Conservation (phyloP, 805 yeast genomes). For the Jamesozyma jinghongensis region DNA sequence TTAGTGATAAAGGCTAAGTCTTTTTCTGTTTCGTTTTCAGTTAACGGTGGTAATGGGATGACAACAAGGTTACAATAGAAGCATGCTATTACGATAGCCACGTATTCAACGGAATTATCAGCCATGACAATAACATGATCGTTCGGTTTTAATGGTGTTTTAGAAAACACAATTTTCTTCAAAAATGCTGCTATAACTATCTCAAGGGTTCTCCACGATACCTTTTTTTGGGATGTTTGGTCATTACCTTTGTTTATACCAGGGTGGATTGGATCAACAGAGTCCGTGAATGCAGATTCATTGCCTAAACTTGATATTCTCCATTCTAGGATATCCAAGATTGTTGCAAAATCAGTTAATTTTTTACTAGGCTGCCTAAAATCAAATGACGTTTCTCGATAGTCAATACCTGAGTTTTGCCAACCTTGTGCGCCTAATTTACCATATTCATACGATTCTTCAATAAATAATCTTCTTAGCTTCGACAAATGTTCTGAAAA, state of each 20-base stretch:
- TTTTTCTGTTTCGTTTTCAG: conserved; percentile 55
- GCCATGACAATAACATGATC: conserved; percentile 73
- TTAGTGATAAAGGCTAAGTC: conserved; percentile 61
- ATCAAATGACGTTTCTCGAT: conserved; percentile 66
- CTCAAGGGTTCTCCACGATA: conserved; percentile 79
- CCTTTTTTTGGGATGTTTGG: conserved; percentile 41
- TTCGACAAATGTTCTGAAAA: conserved; percentile 48
- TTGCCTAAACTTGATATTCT: conserved; percentile 69
- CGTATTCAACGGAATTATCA: conserved; percentile 78
- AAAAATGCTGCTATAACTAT: conserved; percentile 67
- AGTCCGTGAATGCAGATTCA: conserved; percentile 58
- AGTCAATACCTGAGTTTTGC: conserved; percentile 77
- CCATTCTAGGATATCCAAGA: conserved; percentile 69
- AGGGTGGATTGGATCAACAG: conserved; percentile 28
- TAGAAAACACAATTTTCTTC: conserved; percentile 55
- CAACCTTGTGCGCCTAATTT: conserved; percentile 17
- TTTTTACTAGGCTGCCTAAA: conserved; percentile 60
- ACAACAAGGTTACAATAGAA: conserved; percentile 57
- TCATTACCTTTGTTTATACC: conserved; percentile 20
- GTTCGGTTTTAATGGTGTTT: conserved; percentile 55
- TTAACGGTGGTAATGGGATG: conserved; percentile 68
- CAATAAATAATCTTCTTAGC: conserved; percentile 51
- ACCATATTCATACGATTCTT: conserved; percentile 25
- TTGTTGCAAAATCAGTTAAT: conserved; percentile 59
- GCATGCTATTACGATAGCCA: conserved; percentile 79